Percentiles rank a stretch among this genome's conserved stretches.
Conservation (phyloP, 2,329 filamentous ascomycete species). For the Trichoderma aggressivum region DNA sequence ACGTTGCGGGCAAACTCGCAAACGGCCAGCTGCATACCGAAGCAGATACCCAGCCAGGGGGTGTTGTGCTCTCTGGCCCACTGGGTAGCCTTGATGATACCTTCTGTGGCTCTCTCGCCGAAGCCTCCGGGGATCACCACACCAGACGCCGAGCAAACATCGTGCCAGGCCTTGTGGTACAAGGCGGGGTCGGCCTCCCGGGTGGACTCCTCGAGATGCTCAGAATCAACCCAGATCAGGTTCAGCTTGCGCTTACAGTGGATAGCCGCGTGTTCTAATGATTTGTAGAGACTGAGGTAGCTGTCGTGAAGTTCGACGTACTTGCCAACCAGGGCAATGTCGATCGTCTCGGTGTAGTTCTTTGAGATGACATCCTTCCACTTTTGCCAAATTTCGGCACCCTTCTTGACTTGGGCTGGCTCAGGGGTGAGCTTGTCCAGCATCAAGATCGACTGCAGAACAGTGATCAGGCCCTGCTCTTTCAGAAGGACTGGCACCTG, state of each 20-base stretch:
- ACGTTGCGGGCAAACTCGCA: slow-evolving; percentile 82
- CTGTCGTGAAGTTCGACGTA: slow-evolving; percentile 85
- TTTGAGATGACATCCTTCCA: slow-evolving; percentile 72
- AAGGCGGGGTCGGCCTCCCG: slow-evolving; percentile 62
- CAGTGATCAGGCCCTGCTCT: slow-evolving; percentile 69
- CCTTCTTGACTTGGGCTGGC: slow-evolving; percentile 56
- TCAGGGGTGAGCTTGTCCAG: slow-evolving; percentile 57
- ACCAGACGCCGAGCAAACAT: slow-evolving; percentile 65
- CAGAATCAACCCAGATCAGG: slow-evolving; percentile 79
- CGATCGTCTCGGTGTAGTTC: slow-evolving; percentile 63
- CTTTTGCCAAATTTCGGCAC: slow-evolving; percentile 67
- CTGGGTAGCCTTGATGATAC: slow-evolving; percentile 84
- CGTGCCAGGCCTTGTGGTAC: slow-evolving; percentile 84
- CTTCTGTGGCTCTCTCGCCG: slow-evolving; percentile 75
- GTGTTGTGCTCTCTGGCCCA: slow-evolving; percentile 80
- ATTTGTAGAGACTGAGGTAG: slow-evolving; percentile 76
- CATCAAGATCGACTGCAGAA: slow-evolving; percentile 63
- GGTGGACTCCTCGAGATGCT: slow-evolving; percentile 70
- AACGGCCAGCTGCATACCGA: slow-evolving; percentile 90
- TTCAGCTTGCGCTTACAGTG: slow-evolving; percentile 74
- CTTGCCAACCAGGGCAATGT: slow-evolving; percentile 88
- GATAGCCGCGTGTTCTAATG: slow-evolving; percentile 90
- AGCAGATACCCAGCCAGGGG: slow-evolving; percentile 84
- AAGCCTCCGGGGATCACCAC: slow-evolving; percentile 61
- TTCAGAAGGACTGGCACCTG: slow-evolving; percentile 91